Conservation (phyloP, 1,284 basidiomycete genomes). For the Cryptococcus sp. region DNA sequence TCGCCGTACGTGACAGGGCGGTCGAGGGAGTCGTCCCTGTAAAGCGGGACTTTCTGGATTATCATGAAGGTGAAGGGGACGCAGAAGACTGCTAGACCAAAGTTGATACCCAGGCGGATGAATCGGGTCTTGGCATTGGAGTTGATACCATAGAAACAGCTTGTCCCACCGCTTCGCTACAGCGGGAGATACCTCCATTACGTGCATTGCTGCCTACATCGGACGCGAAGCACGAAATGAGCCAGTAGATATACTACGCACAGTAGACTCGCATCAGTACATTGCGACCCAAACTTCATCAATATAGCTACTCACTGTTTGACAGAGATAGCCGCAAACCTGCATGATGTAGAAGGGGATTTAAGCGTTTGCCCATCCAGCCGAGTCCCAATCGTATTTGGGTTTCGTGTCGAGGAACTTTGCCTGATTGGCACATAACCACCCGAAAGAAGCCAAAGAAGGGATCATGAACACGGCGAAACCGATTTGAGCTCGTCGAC, state of each 20-base stretch:
- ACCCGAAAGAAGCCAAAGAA: constrained; percentile 27
- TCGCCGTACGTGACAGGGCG: background rate
- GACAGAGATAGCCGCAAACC: constrained; percentile 20
- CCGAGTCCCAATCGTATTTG: constrained; percentile 24
- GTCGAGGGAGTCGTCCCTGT: constrained; percentile 8
- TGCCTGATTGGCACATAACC: constrained; percentile 22
- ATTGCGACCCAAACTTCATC: too few species aligned
- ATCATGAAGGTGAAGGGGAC: constrained; percentile 11
- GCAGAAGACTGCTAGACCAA: constrained; percentile 10
- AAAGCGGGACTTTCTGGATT: constrained; percentile 13
- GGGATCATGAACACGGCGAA: constrained; percentile 29
- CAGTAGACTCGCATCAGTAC: constrained; percentile 19
- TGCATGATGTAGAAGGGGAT: too few species aligned
- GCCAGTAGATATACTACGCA: constrained; percentile 31
- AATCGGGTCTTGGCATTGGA: constrained; percentile 10
- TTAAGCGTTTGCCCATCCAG: constrained; percentile 24
- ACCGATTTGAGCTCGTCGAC: constrained; percentile 21
- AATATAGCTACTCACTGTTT: too few species aligned
- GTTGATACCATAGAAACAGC: constrained; percentile 20
- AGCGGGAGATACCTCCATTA: constrained; percentile 14
- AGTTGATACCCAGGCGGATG: constrained; percentile 15
- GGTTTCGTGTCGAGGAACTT: constrained; percentile 11
- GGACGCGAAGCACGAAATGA: constrained; percentile 22
- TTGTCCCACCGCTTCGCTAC: constrained; percentile 17
- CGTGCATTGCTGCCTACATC: constrained; percentile 15